Conservation (phyloP, 495 filamentous ascomycete genomes). For the Usnea hakonensis region DNA sequence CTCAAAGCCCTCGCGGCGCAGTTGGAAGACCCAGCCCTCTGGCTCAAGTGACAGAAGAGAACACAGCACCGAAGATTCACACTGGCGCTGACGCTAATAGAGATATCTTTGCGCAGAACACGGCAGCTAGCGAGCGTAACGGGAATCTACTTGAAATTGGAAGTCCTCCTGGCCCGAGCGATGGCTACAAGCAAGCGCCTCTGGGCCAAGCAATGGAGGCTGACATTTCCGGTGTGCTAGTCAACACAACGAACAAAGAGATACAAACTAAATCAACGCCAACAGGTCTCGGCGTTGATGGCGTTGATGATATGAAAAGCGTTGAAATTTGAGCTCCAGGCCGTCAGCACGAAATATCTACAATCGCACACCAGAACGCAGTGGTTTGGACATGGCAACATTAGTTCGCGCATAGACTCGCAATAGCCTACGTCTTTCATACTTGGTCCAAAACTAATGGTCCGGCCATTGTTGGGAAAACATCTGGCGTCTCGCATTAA, state of each 20-base stretch:
- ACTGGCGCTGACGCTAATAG: slow-evolving; percentile 30
- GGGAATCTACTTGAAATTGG: slow-evolving; percentile 42
- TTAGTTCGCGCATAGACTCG: not conserved
- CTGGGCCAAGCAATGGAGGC: slow-evolving; percentile 10
- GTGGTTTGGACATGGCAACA: not conserved
- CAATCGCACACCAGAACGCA: not conserved
- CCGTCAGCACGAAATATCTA: not conserved
- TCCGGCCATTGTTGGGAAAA: not conserved
- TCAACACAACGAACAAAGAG: slow-evolving; percentile 20
- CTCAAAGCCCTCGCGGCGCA: slow-evolving; percentile 41
- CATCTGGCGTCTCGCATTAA: slow-evolving; percentile 6
- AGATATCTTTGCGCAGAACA: slow-evolving; percentile 28
- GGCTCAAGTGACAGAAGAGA: slow-evolving; percentile 46
- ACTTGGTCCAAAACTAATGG: not conserved
- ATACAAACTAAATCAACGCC: slow-evolving; percentile 25
- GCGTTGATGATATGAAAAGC: slow-evolving; percentile 47
- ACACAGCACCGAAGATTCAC: slow-evolving; percentile 34
- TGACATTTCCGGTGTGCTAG: slow-evolving; percentile 8
- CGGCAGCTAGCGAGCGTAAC: slow-evolving; percentile 25
- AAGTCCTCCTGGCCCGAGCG: slow-evolving; percentile 29
- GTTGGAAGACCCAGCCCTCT: slow-evolving; percentile 48
- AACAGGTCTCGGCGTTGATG: slow-evolving; percentile 26
- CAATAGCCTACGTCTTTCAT: not conserved
- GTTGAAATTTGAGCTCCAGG: slow-evolving; percentile 41
- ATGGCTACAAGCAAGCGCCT: slow-evolving; percentile 11